A percentile compares a stretch with the other conserved stretches of the same genome.
These are phyloP conservation scores for Aspergillus niger DNA, from an alignment of 2,329 filamentous ascomycete species.

Conservation along the genomic window DNA sequence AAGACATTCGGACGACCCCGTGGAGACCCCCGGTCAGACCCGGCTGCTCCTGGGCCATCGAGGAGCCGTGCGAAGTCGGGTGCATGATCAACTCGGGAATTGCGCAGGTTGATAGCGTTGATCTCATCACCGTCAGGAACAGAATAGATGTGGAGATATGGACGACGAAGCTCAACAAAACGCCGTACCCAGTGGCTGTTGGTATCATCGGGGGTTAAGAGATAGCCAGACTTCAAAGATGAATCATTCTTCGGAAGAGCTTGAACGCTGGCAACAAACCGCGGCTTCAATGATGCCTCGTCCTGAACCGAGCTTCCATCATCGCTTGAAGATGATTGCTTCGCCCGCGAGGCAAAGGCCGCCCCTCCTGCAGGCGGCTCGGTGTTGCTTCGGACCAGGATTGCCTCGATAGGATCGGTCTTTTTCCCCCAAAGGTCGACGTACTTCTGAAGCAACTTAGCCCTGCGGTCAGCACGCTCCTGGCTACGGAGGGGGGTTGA, in stretches of 20 bases:
- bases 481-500: conserved; percentile 40
- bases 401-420: conserved; percentile 43
- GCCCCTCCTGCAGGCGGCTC: conserved; percentile 45
- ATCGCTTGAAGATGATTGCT: conserved; percentile 23
- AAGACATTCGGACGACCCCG: conserved; percentile 72
- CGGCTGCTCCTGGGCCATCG: conserved; percentile 48
- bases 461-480: conserved; percentile 41
- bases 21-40: conserved; percentile 38
- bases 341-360: conserved; percentile 29
- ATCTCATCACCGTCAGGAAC: conserved; percentile 86
- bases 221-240: conserved; percentile 82
- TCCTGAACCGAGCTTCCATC: conserved; percentile 32
- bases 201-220: conserved; percentile 80
- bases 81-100: conserved; percentile 87
- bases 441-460: conserved; percentile 45
- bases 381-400: conserved; percentile 48
- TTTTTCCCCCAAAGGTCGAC: conserved; percentile 46
- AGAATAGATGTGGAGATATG: conserved; percentile 88
- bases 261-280: conserved; percentile 74
- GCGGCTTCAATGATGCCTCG: conserved; percentile 54
- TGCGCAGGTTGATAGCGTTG: conserved; percentile 82
- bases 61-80: conserved; percentile 83
- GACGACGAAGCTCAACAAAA: conserved; percentile 87
- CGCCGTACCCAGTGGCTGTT: conserved; percentile 81
- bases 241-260: conserved; percentile 77